Evolutionary conservation across 2,329 filamentous ascomycete genomes (phyloP), one percentile per base, ranked within the genome.

Genomic region (Fusarium pseudograminearum): DNA sequence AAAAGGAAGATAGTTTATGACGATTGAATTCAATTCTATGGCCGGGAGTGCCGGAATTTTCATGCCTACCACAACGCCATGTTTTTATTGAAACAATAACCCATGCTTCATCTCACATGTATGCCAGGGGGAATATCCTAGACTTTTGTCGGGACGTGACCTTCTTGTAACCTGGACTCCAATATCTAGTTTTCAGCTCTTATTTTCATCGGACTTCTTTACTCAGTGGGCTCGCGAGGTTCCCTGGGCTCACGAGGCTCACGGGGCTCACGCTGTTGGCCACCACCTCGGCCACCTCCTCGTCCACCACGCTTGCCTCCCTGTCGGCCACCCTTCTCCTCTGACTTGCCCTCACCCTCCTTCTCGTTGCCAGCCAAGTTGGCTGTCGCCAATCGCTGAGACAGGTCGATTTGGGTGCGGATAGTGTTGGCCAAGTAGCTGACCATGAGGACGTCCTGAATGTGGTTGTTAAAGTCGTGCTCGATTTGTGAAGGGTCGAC

Each of bases 381-480:
- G 70, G 91, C 89, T n/a, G 90, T 96, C 56, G 95, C 95, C 77
- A 99, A 86, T 70, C 95, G 90, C 87, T 98, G 97, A 71, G 94
- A 97, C 63, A 99, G 90, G 78, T 98, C 96, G 84, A 99, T 98
- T 85, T 99, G 96, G 74, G 95, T 98, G 81, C 95, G 93, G 83
- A 98, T 97, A 73, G 94, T 98, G 87, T 98, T 99, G 80, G 96
- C 94, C 71, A 99, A 88, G 85, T 99, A 99, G 73, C 94, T 97
- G 76, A 99, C 94, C 81, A 98, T 94, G 73, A 99, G 90, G 66
- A 99, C 94, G 81, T 99, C 96, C 85, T 99, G 96, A 82, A 99
- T 94, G 85, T 99, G 96, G 86, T 97, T 97, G 89, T 99, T 99
- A 89, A 99, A 99, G 85, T 98, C 94, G 79, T 91, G 88, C 87